phyloP scores from a whole-genome alignment of 306 rosid species.

The Mimosa bimucronata region DNA sequence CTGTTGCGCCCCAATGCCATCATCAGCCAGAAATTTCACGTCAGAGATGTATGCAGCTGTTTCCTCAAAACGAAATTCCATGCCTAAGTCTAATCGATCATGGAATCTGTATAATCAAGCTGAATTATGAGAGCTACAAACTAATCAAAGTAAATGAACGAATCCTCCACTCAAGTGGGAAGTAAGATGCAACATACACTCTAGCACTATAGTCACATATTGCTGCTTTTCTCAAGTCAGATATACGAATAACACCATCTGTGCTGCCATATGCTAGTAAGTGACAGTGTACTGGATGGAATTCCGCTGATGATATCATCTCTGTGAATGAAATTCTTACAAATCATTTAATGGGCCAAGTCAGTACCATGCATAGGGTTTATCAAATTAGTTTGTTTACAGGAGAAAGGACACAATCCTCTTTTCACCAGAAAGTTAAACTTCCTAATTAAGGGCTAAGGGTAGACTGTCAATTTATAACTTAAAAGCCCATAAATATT shows the following conservation, averaged over 20 bases:
- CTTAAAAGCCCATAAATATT: no score
- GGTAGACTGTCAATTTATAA: background rate
- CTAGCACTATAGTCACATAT: constrained; percentile 62
- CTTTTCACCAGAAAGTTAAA: background rate
- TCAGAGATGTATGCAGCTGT: constrained; percentile 64
- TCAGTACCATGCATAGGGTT: background rate
- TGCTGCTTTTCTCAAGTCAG: constrained; percentile 76
- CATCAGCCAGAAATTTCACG: constrained; percentile 59
- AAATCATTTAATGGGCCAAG: background rate
- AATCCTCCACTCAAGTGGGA: background rate
- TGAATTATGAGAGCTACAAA: constrained; percentile 23
- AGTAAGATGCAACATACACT: constrained; percentile 47
- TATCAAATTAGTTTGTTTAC: background rate
- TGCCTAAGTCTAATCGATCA: constrained; percentile 47
- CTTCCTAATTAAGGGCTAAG: no score
- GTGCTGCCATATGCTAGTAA: constrained; percentile 79
- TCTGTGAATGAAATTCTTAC: constrained; percentile 42
- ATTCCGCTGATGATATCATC: constrained; percentile 77
- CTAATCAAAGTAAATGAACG: constrained; percentile 10
- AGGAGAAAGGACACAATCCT: background rate
- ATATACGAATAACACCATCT: constrained; percentile 67
- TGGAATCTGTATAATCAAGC: constrained; percentile 58
- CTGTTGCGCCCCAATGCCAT: constrained; percentile 45
- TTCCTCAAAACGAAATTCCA: constrained; percentile 62
- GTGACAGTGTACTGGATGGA: constrained; percentile 78